Percentiles rank a stretch among this genome's conserved stretches.
Evolutionary conservation across 2,329 filamentous ascomycete species (phyloP).

Genomic region (Nemania sp.): DNA sequence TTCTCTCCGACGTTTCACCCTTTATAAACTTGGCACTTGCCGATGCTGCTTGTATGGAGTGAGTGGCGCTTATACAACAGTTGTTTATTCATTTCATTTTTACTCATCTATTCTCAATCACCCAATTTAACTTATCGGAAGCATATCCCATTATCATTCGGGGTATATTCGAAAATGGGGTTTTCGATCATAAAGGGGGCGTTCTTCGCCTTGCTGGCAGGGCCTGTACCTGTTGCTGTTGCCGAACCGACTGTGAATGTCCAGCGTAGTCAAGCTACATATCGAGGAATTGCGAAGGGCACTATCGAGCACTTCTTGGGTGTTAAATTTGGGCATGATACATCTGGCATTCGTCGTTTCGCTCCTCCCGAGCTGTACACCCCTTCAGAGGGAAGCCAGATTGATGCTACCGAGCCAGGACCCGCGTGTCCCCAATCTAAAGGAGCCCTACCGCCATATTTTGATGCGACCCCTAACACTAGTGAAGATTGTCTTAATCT

Average conservation of each 20-base stretch:
- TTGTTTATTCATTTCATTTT: neutral
- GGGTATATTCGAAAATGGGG: neutral
- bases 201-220: neutral
- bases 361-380: conserved; percentile 46
- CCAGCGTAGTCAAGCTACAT: conserved; percentile 30
- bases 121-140: neutral
- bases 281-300: conserved; percentile 31
- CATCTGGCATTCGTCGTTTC: conserved; percentile 46
- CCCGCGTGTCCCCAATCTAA: conserved; percentile 48
- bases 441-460: conserved; percentile 44
- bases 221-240: neutral
- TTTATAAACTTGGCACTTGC: neutral
- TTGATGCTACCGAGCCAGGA: conserved; percentile 44
- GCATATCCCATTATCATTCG: neutral
- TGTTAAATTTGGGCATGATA: conserved; percentile 48
- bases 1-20: neutral
- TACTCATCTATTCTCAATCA: neutral
- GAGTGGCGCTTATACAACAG: neutral
- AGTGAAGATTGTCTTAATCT: conserved; percentile 48
- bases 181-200: neutral
- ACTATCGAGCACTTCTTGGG: conserved; percentile 47
- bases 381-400: conserved; percentile 39
- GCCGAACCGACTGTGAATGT: conserved; percentile 29
- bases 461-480: conserved; percentile 41
- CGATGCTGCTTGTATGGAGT: neutral